Base-by-base conservation (phyloP, 805 yeast species). In the Groenewaldozyma tartarivorans region DNA sequence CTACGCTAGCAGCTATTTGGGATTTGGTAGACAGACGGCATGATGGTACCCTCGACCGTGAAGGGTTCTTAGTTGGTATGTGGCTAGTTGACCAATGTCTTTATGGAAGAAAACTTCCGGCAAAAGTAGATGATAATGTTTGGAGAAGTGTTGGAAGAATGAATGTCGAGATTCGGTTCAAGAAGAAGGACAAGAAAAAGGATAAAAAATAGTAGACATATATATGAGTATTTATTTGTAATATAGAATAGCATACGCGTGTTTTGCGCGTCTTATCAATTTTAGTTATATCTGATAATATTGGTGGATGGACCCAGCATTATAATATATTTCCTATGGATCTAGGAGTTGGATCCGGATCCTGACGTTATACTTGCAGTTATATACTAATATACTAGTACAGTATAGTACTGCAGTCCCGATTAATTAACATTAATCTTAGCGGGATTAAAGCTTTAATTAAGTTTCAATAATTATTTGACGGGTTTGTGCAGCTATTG, bases 81-180 rank as follows among this genome's bases (percentile, higher is more conserved):
- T 92, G 98, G 98, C 62, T 88, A 3, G 88, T 92, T 2, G 99
- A 92, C 59, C 98, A 92, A 61, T 84, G 96, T 56, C 67, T 92
- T 11, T 92, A 90, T 56, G 98, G 98, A 0, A 69, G 94, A 31
- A 92, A 92, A 57, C 63, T 92, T 37, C 97, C 98, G 0, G 70
- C 74, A 44, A 61, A 61, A 30, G 74, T 92, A 4, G 77, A 73
- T 32, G 74, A 72, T 4, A 71, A 69, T 21, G 77, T 90, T 1
- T 92, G 97, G 97, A 72, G 74, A 33, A 82, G 94, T 58, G 82
- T 83, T 2, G 65, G 64, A 11, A 53, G 66, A 37, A 54, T 67
- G 32, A 64, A 66, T 36, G 64, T 66, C 35, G 53, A 60, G 44
- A 51, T 62, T 33, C 54, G 62, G 21, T 50, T 62, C 39, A 54